phyloP scores from a whole-genome alignment of 371 early-diverging fungal genomes.

The Apophysomyces trapeziformis region DNA sequence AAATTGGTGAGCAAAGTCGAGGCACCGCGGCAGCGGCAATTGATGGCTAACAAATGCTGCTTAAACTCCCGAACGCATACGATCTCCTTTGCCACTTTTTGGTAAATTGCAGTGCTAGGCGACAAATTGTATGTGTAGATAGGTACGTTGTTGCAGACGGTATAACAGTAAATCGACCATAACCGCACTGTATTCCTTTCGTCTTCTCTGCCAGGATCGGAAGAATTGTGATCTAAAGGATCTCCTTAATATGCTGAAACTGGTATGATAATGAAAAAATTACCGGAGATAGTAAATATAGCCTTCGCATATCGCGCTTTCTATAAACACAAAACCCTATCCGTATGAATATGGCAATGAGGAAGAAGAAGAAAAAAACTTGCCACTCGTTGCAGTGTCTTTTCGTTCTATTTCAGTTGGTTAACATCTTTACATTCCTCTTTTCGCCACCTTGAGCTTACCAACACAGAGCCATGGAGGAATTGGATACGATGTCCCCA shows the following conservation, averaged over 20 bases:
- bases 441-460: slow-evolving; percentile 11
- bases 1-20: slow-evolving; percentile 74
- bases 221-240: slow-evolving; percentile 46
- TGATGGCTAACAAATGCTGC: slow-evolving; percentile 72
- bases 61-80: slow-evolving; percentile 76
- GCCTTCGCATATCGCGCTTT: slow-evolving; percentile 48
- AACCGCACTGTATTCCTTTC: slow-evolving; percentile 64
- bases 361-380: slow-evolving; percentile 12
- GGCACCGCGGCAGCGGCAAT: slow-evolving; percentile 69
- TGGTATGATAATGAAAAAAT: background rate
- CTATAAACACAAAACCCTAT: slow-evolving; percentile 16
- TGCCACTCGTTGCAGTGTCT: slow-evolving; percentile 52
- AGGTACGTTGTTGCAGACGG: slow-evolving; percentile 53
- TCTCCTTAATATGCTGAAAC: slow-evolving; percentile 5
- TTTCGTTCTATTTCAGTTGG: slow-evolving; percentile 23
- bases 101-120: slow-evolving; percentile 70
- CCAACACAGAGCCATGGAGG: slow-evolving; percentile 57
- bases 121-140: slow-evolving; percentile 72
- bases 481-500: slow-evolving; percentile 49
- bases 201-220: slow-evolving; percentile 54
- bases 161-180: slow-evolving; percentile 67
- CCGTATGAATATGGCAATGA: no score
- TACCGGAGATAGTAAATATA: slow-evolving; percentile 59
- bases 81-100: slow-evolving; percentile 67
- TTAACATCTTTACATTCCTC: background rate